These are phyloP conservation scores for Candida gorgasii DNA, from an alignment of 805 yeast species.

Conservation along the genomic window DNA sequence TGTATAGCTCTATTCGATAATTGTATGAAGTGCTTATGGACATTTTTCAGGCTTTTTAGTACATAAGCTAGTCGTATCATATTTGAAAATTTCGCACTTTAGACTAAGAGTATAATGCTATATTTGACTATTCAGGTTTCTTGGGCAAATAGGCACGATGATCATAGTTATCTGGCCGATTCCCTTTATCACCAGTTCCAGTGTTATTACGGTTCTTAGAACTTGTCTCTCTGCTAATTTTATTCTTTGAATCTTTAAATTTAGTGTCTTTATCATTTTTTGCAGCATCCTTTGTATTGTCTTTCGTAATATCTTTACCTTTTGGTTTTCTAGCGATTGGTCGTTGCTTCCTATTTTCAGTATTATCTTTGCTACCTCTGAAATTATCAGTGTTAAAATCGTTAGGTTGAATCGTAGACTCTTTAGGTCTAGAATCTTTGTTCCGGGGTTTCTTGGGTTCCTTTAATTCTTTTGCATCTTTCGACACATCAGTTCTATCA, in stretches of 20 bases:
- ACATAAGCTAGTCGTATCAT: slow-evolving; percentile 1
- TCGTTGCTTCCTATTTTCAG: slow-evolving; percentile 5
- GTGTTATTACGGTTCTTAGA: not conserved
- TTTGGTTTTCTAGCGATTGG: not conserved
- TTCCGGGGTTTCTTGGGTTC: too few relatives aligned
- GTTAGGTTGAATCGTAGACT: not conserved
- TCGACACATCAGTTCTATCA: too few relatives aligned
- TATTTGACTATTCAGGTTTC: not conserved
- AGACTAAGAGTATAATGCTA: not conserved
- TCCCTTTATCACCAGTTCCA: not conserved
- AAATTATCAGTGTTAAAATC: too few relatives aligned
- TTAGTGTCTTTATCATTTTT: slow-evolving; percentile 4
- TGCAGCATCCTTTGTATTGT: slow-evolving; percentile 3
- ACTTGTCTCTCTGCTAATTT: slow-evolving; percentile 1
- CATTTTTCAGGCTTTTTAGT: not conserved
- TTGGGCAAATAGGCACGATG: slow-evolving; percentile 2
- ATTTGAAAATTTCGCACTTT: slow-evolving; percentile 2
- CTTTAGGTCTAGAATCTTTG: not conserved
- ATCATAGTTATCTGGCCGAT: not conserved
- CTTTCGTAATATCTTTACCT: not conserved
- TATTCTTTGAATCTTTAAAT: slow-evolving; percentile 4
- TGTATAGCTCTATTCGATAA: not conserved
- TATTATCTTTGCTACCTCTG: slow-evolving; percentile 2
- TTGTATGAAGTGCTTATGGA: not conserved
- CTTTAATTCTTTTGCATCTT: not conserved